These are phyloP conservation scores for Vigna mungo DNA, from an alignment of 306 rosid genomes.

Conservation along the genomic window DNA sequence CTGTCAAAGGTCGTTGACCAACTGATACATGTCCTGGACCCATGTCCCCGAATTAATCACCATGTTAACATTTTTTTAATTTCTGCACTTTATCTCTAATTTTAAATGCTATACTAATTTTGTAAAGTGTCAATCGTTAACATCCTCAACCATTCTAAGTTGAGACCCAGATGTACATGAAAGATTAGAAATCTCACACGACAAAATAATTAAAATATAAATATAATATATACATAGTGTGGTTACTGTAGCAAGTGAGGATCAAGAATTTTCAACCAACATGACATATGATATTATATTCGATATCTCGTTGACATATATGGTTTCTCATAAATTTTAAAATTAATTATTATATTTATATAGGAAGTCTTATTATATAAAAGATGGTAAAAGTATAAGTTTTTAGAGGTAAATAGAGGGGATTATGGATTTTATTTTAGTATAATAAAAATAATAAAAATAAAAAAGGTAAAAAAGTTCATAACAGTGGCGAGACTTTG, in stretches of 20 bases:
- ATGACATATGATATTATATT: neutral
- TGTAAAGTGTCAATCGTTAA: neutral
- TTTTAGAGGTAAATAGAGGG: too few relatives aligned
- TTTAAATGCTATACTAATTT: neutral
- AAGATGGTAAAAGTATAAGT: too few relatives aligned
- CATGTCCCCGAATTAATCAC: neutral
- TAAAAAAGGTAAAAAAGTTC: slow-evolving; percentile 11
- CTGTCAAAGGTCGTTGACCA: slow-evolving; percentile 74
- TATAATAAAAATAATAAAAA: neutral
- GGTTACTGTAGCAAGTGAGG: neutral
- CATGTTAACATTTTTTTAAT: neutral
- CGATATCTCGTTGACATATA: neutral
- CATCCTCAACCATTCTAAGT: neutral
- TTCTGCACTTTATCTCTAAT: neutral
- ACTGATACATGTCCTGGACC: slow-evolving; percentile 44
- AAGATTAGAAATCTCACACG: neutral
- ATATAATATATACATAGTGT: neutral
- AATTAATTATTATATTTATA: too few relatives aligned
- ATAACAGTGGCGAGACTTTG: slow-evolving; percentile 53
- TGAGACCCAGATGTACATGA: neutral
- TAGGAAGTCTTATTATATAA: too few relatives aligned
- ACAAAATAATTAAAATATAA: neutral
- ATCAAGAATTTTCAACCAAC: neutral
- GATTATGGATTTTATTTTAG: too few relatives aligned
- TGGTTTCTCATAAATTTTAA: neutral